phyloP scores from a whole-genome alignment of 169 alveolate species.

The Nephromyces sp. region DNA sequence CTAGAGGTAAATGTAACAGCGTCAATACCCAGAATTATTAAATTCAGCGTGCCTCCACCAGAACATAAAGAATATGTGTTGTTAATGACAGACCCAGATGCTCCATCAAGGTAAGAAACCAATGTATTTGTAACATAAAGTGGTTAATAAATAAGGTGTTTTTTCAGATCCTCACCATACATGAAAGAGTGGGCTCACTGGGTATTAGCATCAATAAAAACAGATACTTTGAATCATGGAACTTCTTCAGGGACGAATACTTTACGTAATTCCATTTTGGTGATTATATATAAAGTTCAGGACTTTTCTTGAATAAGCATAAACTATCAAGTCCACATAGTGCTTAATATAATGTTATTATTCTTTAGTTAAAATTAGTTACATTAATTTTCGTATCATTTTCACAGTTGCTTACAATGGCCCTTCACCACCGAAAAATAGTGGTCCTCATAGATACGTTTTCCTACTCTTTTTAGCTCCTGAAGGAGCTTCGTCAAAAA shows the following conservation, averaged over 20 bases:
- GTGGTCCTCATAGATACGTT: not conserved
- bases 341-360: too few relatives aligned
- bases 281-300: too few relatives aligned
- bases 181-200: conserved; percentile 1
- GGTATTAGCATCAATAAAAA: not conserved
- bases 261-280: not conserved
- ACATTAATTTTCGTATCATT: not conserved
- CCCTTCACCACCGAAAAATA: not conserved
- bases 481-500: not conserved
- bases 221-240: not conserved
- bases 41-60: not conserved
- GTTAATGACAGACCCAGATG: not conserved
- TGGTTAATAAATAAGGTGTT: too few relatives aligned
- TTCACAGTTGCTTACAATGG: not conserved
- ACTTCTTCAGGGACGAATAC: not conserved
- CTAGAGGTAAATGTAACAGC: not conserved
- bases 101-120: not conserved
- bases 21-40: not conserved
- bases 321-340: too few relatives aligned
- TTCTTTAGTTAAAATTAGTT: not conserved
- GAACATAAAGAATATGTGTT: not conserved
- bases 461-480: not conserved
- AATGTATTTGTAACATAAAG: too few relatives aligned
- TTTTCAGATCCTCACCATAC: not conserved
- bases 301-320: not conserved